phyloP scores from a whole-genome alignment of 768 basidiomycete species.

The Podaxis sp. region DNA sequence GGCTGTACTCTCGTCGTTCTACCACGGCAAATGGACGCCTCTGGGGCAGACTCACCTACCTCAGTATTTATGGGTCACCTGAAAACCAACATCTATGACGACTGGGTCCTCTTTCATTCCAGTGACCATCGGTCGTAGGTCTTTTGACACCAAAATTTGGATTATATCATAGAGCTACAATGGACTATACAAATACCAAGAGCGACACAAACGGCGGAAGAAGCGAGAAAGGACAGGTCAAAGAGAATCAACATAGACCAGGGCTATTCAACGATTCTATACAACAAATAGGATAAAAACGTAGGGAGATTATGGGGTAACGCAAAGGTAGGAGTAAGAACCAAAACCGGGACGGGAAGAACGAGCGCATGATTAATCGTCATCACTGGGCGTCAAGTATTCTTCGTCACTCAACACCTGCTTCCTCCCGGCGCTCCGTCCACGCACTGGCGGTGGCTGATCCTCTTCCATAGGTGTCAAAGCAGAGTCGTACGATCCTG shows the following conservation, averaged over 20 bases:
- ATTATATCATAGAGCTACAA: slow-evolving; percentile 9
- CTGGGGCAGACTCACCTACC: no score
- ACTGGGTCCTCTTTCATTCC: not conserved
- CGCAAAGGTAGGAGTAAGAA: not conserved
- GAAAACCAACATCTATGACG: no score
- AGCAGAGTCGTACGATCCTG: slow-evolving; percentile 62
- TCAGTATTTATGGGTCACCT: no score
- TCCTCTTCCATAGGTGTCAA: slow-evolving; percentile 84
- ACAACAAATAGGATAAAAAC: slow-evolving; percentile 10
- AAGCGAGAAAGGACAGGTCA: not conserved
- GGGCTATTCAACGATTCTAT: not conserved
- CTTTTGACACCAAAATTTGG: not conserved
- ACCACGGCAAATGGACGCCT: no score
- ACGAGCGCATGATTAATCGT: slow-evolving; percentile 41
- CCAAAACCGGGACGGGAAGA: not conserved
- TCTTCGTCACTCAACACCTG: slow-evolving; percentile 75
- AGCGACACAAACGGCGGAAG: not conserved
- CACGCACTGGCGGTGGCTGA: slow-evolving; percentile 50
- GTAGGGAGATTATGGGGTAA: not conserved
- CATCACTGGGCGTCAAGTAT: slow-evolving; percentile 74
- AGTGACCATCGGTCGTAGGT: not conserved
- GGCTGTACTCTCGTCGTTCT: no score
- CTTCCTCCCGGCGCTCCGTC: slow-evolving; percentile 62
- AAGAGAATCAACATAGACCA: not conserved
- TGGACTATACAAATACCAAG: slow-evolving; percentile 4